Percentiles rank a stretch among this genome's conserved stretches.
phyloP scores from a whole-genome alignment of 2,329 filamentous ascomycete species.

The Coniochaeta ligniaria region DNA sequence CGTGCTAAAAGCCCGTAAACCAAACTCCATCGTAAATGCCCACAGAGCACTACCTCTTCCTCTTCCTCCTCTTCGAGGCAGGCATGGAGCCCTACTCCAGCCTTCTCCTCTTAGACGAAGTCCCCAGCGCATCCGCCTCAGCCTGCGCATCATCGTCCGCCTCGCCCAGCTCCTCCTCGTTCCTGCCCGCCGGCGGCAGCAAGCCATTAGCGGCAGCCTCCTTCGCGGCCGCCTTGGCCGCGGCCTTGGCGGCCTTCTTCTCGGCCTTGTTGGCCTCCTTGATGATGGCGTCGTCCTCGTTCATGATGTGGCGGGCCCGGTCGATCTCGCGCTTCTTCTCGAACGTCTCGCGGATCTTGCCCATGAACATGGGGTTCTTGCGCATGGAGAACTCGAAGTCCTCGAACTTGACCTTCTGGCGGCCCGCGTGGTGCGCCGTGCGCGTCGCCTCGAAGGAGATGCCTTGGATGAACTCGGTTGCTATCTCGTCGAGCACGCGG shows the following conservation, averaged over 20 bases:
- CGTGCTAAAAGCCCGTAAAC: background rate
- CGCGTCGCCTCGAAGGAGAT: constrained; percentile 85
- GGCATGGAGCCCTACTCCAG: background rate
- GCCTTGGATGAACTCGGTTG: constrained; percentile 94
- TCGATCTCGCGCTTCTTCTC: constrained; percentile 85
- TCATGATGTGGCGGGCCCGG: constrained; percentile 68
- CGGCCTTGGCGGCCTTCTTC: constrained; percentile 28
- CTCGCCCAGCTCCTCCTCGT: constrained; percentile 44
- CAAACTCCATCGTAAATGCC: background rate
- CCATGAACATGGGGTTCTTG: constrained; percentile 76
- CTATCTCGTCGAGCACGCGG: constrained; percentile 84
- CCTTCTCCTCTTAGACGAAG: constrained; percentile 9
- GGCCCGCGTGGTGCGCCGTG: constrained; percentile 75
- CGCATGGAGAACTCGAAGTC: constrained; percentile 95
- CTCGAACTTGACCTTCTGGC: constrained; percentile 96
- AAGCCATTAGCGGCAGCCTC: background rate
- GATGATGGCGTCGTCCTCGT: constrained; percentile 56
- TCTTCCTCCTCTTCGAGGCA: background rate
- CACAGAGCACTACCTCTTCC: background rate
- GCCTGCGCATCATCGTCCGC: constrained; percentile 40
- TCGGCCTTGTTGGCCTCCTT: constrained; percentile 36
- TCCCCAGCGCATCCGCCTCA: constrained; percentile 15
- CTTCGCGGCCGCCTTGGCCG: constrained; percentile 19
- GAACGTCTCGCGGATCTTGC: constrained; percentile 82
- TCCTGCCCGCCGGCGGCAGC: constrained; percentile 1